Percentiles rank a stretch among this genome's conserved stretches.
Conservation (phyloP, 345 rosid species). For the Tarenaya hassleriana region DNA sequence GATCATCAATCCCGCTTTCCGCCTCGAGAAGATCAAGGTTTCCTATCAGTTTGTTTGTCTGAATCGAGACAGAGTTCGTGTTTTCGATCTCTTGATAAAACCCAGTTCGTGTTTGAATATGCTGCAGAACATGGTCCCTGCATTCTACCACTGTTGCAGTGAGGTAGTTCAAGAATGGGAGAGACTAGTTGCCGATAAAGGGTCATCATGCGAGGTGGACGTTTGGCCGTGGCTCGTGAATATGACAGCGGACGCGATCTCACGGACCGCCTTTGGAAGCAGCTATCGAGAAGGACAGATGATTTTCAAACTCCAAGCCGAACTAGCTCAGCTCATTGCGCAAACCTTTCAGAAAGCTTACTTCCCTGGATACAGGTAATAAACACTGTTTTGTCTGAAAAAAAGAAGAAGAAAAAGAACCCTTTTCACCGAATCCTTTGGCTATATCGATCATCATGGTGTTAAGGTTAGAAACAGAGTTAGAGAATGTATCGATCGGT, state of each 20-base stretch:
- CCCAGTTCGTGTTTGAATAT: background rate
- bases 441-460: too few relatives aligned
- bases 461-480: too few relatives aligned
- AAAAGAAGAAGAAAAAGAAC: too few relatives aligned
- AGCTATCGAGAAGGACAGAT: slow-evolving; percentile 29
- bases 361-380: slow-evolving; percentile 22
- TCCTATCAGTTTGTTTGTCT: slow-evolving; percentile 1
- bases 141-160: slow-evolving; percentile 23
- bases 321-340: slow-evolving; percentile 15
- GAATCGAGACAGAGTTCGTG: background rate
- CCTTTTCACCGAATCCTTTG: too few relatives aligned
- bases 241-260: slow-evolving; percentile 33
- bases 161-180: slow-evolving; percentile 25
- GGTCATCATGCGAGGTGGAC: slow-evolving; percentile 22
- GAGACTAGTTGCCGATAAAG: slow-evolving; percentile 12
- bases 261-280: slow-evolving; percentile 34
- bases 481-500: too few relatives aligned
- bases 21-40: slow-evolving; percentile 59
- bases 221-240: slow-evolving; percentile 27
- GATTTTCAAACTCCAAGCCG: slow-evolving; percentile 26
- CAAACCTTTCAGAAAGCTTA: slow-evolving; percentile 5
- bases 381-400: background rate
- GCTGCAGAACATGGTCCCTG: slow-evolving; percentile 14
- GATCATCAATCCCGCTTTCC: slow-evolving; percentile 52
- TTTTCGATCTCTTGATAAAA: background rate